Base-by-base conservation (phyloP, 2,329 filamentous ascomycete species). In the Xylaria sp. region DNA sequence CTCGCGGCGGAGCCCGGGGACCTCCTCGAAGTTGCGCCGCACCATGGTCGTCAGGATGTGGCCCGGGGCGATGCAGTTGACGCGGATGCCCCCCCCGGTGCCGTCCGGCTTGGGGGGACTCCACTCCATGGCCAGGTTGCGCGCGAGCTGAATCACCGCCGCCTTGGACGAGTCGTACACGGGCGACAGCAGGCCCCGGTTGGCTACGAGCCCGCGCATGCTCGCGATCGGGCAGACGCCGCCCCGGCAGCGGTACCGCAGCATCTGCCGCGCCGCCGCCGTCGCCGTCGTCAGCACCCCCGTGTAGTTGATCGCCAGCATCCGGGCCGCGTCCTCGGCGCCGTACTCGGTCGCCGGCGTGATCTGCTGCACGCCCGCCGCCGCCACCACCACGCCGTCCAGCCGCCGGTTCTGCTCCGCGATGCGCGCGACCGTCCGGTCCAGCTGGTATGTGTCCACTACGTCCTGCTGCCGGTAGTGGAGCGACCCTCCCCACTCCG, bases 21-120 rank as follows among this genome's bases (percentile, higher is more conserved):
- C 86, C 61, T 89, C 80, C 57, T 85, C 77, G 63, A 92, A 90
- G 44, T 90, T 78, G 62, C 83, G 79, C 65, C 85, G 79, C 0
- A 91, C 87, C 89, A 92, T 92, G 1, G 85, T 82, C 1, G 86
- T 88, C 5, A 86, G 72, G 54, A 89, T 87, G 60, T 88, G 86
- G 0, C 87, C 87, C 0, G 87, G 86, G 43, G 82, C 86, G 54
- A 90, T 79, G 21, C 84, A 88, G 70, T 90, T 90, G 53, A 90
- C 83, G 0, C 87, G 77, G 56, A 90, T 88, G 4, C 82, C 83
- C 55, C 82, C 83, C 55, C 86, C 75, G 0, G 62, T 67, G 13
- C 72, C 73, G 21, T 74, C 70, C 38, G 66, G 44, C 11, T 57
- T 56, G 37, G 71, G 64, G 17, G 76, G 72, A 38, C 83, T 85